Conservation (phyloP, 768 basidiomycete genomes). For the Lactarius sanguifluus region DNA sequence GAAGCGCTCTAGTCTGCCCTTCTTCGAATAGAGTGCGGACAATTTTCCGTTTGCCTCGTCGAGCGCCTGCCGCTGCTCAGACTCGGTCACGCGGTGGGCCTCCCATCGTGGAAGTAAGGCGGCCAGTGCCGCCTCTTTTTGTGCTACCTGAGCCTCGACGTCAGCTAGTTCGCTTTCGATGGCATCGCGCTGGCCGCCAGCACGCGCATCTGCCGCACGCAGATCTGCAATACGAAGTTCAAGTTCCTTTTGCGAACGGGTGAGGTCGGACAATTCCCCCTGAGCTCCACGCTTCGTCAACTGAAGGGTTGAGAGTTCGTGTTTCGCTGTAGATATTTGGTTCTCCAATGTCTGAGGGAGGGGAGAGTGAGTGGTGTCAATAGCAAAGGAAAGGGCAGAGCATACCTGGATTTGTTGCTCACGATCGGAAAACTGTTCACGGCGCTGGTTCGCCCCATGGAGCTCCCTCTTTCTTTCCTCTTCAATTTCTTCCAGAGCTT, state of each 20-base stretch:
- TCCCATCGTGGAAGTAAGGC: slow-evolving; percentile 72
- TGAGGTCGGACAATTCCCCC: slow-evolving; percentile 81
- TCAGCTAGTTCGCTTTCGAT: slow-evolving; percentile 63
- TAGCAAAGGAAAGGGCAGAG: slow-evolving; percentile 9
- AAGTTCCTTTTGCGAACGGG: slow-evolving; percentile 81
- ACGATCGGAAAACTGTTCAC: slow-evolving; percentile 78
- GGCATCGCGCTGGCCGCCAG: slow-evolving; percentile 61
- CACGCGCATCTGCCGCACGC: slow-evolving; percentile 58
- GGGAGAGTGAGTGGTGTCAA: slow-evolving; percentile 4
- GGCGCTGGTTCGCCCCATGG: slow-evolving; percentile 77
- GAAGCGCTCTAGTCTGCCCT: slow-evolving; percentile 86
- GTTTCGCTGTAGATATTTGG: slow-evolving; percentile 66
- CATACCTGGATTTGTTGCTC: slow-evolving; percentile 84
- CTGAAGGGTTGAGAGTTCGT: slow-evolving; percentile 65
- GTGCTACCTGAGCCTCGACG: slow-evolving; percentile 58
- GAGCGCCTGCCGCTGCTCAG: slow-evolving; percentile 59
- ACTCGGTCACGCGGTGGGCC: slow-evolving; percentile 49
- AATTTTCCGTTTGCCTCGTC: slow-evolving; percentile 74
- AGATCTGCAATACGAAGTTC: slow-evolving; percentile 83
- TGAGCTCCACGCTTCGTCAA: slow-evolving; percentile 75
- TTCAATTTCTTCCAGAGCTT: slow-evolving; percentile 81
- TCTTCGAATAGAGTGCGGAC: slow-evolving; percentile 80
- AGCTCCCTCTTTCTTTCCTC: slow-evolving; percentile 80
- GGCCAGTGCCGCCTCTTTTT: slow-evolving; percentile 62
- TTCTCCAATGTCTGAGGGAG: slow-evolving; percentile 66